phyloP scores from a whole-genome alignment of 371 early-diverging fungal genomes.

The Blastocladiella emersonii region DNA sequence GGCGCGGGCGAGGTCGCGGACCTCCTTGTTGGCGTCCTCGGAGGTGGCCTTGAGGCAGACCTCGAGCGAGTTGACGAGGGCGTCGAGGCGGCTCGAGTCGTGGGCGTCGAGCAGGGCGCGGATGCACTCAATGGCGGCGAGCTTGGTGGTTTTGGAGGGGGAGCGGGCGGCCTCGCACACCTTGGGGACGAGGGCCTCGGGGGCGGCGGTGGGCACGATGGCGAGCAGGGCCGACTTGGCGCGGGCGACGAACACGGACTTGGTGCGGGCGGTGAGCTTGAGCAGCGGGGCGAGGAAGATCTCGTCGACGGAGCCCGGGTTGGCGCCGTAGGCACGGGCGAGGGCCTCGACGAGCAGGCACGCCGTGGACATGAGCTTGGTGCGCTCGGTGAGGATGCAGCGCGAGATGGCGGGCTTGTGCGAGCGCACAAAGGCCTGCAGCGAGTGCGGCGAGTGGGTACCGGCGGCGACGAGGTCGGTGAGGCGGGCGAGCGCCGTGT shows the following conservation, averaged over 20 bases:
- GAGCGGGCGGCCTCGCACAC: conserved; percentile 13
- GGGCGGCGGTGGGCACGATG: conserved; percentile 12
- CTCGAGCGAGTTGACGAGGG: conserved; percentile 13
- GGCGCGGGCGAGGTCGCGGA: conserved; percentile 14
- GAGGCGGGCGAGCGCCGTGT: background rate
- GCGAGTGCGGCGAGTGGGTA: background rate
- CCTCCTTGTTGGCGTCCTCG: conserved; percentile 16
- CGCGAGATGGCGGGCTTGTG: background rate
- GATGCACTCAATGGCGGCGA: conserved; percentile 15
- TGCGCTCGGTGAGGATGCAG: conserved; percentile 15
- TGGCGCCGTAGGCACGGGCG: conserved; percentile 11
- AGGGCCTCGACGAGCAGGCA: conserved; percentile 15
- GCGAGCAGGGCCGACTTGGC: conserved; percentile 14
- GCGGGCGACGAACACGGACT: conserved; percentile 18
- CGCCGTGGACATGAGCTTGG: conserved; percentile 19
- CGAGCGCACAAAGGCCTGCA: background rate
- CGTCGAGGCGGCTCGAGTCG: conserved; percentile 6
- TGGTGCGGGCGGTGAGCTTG: conserved; percentile 19
- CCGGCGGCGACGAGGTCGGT: background rate
- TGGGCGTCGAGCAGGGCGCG: conserved; percentile 6
- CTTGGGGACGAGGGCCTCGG: conserved; percentile 10
- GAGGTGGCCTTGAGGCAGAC: conserved; percentile 9
- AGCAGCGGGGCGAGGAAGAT: conserved; percentile 16
- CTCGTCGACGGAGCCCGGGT: conserved; percentile 17
- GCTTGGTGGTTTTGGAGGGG: conserved; percentile 13